Base-by-base conservation (phyloP, 352 stramenopile species). In the Globisporangium rhizosaccharum region DNA sequence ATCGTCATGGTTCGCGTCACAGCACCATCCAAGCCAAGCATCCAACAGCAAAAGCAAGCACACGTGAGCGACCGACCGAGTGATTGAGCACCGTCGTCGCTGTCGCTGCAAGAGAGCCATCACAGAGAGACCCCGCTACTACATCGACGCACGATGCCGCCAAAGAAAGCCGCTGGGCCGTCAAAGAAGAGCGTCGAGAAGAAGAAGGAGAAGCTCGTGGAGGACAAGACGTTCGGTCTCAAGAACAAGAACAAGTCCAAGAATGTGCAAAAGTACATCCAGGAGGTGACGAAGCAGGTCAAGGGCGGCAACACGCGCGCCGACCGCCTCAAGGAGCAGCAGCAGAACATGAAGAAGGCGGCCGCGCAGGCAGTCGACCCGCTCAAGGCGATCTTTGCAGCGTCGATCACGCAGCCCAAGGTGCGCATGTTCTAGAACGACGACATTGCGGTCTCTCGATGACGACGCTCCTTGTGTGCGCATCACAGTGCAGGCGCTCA, bases 241-340 rank as follows among this genome's bases (percentile, higher is more conserved):
- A 99, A 99, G 79, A 99, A 99, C 83, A 99, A 99, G 73, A 99
- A 99, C 74, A 99, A 99, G 79, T 95, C 76, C 68, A 97, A 97
- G 63, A 97, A 97, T 65, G 94, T 98, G 53, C 92, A 98, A 68
- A 87, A 95, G 68, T 96, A 93, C 72, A 90, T 97, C 53, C 75
- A 93, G 71, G 77, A 93, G 56, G 87, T 96, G 48, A 88, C 86
- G 45, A 96, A 96, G 62, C 85, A 96, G 68, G 86, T 93, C 53
- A 95, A 92, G 71, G 86, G 85, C 51, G 74, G 41, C 56, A 93
- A 82, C 56, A 82, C 84, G 54, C 80, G 82, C 58, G 81, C 82
- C 56, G 80, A 95, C 52, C 79, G 85, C 46, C 62, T 90, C 44
- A 92, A 95, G 64, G 78, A 82, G 33, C 72, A 86, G 36, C 80